Base-by-base conservation (phyloP, 345 rosid genomes). In the Brassica rapa region DNA sequence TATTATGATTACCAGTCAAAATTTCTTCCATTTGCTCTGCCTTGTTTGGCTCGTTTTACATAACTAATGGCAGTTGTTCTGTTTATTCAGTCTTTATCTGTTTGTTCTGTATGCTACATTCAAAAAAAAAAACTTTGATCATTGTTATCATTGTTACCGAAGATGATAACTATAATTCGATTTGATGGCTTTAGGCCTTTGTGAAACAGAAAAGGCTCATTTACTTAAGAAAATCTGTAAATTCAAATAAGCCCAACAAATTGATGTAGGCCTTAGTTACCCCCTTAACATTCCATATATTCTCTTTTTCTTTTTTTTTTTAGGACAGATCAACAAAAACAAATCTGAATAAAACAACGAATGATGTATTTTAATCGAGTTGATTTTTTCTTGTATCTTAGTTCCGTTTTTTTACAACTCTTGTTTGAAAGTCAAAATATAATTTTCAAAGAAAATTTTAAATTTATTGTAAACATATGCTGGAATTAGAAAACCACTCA, bases 171-270 rank as follows among this genome's bases (percentile, higher is more conserved):
- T 9, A n/a, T 64, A 33, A 33, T 64, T 6, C 32, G 29, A 53
- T 53, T 15, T 30, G 29, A 55, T 9, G 62, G 29, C 33, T 59
- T 59, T 70, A 2, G 68, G 49, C 68, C 27, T 64, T 64, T 71
- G 41, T 21, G 37, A 60, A 14, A 37, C 39, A n/a, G 10, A 72
- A 60, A 61, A 72, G 59, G 68, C 41, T 49, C 68, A 27, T 61
- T 59, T 16, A 41, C 41, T 9, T 39, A 7, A 12, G 53, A 57
- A 70, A 6, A 8, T 6, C 3, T 23, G 9, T 21, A 71, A 35
- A 57, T 57, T 8, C 39, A 39, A 25, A 39, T 7, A 25, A 61
- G 76, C 59, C 68, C 56, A 41, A 61, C 11, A 72, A 25, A 25
- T 15, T 39, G 51, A 5, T 41, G 41, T 7, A 46, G 8, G 59